Base-by-base conservation (phyloP, 164 flowering plant species). In the Sextonia rubra region DNA sequence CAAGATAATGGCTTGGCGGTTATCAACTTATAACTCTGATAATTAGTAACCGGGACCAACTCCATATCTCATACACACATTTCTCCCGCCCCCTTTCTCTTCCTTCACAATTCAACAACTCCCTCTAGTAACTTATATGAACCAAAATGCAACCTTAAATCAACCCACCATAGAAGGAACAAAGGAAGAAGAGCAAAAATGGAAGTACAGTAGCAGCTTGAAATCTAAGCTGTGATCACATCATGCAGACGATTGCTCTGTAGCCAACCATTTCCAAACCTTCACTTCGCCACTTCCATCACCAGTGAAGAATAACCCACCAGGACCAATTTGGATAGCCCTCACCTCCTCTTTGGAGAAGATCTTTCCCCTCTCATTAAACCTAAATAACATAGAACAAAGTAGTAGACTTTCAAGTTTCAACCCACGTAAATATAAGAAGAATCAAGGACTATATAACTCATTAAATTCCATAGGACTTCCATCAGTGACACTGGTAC, bases 231-330 rank as follows among this genome's bases (percentile, higher is more conserved):
- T 18, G 32, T 64, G n/a, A 30, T 64, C n/a, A 29, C 20, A 64
- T 64, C 44, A 64, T 25, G 37, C 44, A 64, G 32, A 25, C 7
- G 67, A 1, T 7, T 4, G 67, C 37, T 27, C 44, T 6, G 37
- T 2, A 15, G 62, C 26, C 52, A 56, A 27, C 90, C 88, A 88
- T 49, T 85, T 83, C 97, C 98, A 95, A 3, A 95, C 95, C 81
- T 77, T 86, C 64, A 95, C 81, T 69, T 83, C 85, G 25, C 99
- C 98, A 8, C 86, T 78, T 68, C 97, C 97, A 70, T 95, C 96
- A 1, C 99, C 98, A 7, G 97, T 93, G 56, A 95, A 93, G 70
- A 95, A 90, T 22, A 93, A 72, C 5, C 94, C 94, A 0, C 88
- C 88, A 0, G 97, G 98, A 26, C 96, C 98, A n/a, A 77, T 63